Conservation (phyloP, 768 basidiomycete genomes). For the Pulveroboletus ravenelii region DNA sequence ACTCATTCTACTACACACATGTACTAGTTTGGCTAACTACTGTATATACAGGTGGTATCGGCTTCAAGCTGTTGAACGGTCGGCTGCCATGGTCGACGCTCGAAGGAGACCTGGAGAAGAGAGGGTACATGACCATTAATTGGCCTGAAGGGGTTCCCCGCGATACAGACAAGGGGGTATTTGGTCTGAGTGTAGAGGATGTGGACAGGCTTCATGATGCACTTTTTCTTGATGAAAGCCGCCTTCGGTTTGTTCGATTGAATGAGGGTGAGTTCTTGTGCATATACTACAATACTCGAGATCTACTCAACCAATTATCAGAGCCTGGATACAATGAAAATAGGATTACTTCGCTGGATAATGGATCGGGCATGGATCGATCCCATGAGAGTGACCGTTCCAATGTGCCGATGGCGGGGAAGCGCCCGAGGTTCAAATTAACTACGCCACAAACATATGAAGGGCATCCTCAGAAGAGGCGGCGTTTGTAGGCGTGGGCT, state of each 20-base stretch:
- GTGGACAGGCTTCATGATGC: slow-evolving; percentile 2
- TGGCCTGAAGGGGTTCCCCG: slow-evolving; percentile 6
- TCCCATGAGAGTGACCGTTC: neutral
- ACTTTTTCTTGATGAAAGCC: neutral
- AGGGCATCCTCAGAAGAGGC: neutral
- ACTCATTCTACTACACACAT: neutral
- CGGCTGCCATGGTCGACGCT: slow-evolving; percentile 14
- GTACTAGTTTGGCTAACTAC: no score
- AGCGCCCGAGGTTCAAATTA: neutral
- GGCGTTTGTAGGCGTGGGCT: neutral
- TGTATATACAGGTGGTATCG: neutral
- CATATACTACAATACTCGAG: neutral
- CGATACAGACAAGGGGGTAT: slow-evolving; percentile 3
- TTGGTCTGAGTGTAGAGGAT: slow-evolving; percentile 5
- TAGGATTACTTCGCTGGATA: no score
- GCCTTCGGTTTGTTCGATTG: neutral
- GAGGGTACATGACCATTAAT: slow-evolving; percentile 3
- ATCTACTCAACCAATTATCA: neutral
- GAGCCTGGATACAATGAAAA: neutral
- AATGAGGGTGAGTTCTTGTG: neutral
- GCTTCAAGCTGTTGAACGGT: slow-evolving; percentile 1
- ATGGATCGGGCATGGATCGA: neutral
- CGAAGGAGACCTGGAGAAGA: neutral
- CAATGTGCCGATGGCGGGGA: neutral
- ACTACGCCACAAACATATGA: neutral